A percentile compares a stretch with the other conserved stretches of the same genome.
Evolutionary conservation across 306 rosid genomes (phyloP).

Genomic region (Cucumis cinereus): DNA sequence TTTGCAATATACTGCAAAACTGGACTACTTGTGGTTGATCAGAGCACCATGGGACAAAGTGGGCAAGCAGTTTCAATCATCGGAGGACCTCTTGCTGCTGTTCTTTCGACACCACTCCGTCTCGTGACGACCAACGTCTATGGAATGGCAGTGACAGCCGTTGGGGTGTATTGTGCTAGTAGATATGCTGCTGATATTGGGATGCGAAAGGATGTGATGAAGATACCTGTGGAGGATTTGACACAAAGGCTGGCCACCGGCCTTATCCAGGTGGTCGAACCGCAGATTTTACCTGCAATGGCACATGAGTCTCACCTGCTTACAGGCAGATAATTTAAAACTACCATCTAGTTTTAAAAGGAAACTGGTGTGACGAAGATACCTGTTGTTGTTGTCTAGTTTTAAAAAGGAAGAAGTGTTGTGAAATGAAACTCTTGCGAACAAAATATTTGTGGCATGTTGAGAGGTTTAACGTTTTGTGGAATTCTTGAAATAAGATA

Average conservation of each 20-base stretch:
- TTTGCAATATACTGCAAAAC: conserved; percentile 93
- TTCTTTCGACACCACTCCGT: conserved; percentile 52
- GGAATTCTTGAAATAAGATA: too few species aligned
- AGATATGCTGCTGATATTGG: conserved; percentile 79
- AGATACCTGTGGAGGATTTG: conserved; percentile 68
- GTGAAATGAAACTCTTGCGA: neutral
- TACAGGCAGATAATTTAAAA: conserved; percentile 13
- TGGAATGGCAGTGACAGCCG: conserved; percentile 62
- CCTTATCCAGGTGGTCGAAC: conserved; percentile 36
- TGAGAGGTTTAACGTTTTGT: too few species aligned
- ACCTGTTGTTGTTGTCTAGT: neutral
- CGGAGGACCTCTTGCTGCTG: conserved; percentile 88
- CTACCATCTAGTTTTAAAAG: neutral
- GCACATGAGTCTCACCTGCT: conserved; percentile 23
- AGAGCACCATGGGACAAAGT: conserved; percentile 60
- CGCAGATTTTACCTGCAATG: neutral
- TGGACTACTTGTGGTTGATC: conserved; percentile 55
- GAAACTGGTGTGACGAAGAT: too few species aligned
- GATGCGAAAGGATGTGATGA: conserved; percentile 62
- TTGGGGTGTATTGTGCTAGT: conserved; percentile 72
- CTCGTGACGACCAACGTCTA: conserved; percentile 57
- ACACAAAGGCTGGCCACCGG: conserved; percentile 44
- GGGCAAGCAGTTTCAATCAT: conserved; percentile 79
- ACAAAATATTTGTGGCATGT: neutral
- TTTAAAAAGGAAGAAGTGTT: neutral